Percentiles rank a stretch among this genome's conserved stretches.
Evolutionary conservation across 2,329 filamentous ascomycete genomes (phyloP).

Genomic region (Monosporascus sp.): DNA sequence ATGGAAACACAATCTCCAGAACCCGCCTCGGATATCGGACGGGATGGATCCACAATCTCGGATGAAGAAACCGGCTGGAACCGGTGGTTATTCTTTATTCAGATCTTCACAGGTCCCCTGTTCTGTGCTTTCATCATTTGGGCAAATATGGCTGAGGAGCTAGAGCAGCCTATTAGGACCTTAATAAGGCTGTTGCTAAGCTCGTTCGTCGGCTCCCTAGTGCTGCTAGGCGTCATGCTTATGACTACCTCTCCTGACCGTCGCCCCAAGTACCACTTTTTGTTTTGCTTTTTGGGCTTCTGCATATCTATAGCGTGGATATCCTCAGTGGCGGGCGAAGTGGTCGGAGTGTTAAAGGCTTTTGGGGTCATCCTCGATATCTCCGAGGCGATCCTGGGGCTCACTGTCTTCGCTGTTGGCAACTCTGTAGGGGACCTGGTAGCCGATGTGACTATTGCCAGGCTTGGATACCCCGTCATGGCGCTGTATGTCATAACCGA

Average conservation of each 20-base stretch:
- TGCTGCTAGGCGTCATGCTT: slow-evolving; percentile 62
- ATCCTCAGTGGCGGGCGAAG: slow-evolving; percentile 89
- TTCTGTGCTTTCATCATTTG: slow-evolving; percentile 76
- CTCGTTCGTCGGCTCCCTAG: slow-evolving; percentile 63
- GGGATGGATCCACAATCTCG: slow-evolving; percentile 18
- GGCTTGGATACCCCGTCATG: slow-evolving; percentile 95
- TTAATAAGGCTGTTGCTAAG: slow-evolving; percentile 55
- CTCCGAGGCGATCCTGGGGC: slow-evolving; percentile 86
- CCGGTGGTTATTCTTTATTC: slow-evolving; percentile 80
- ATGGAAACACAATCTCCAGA: slow-evolving; percentile 14
- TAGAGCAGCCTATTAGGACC: slow-evolving; percentile 42
- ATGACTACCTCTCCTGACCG: slow-evolving; percentile 61
- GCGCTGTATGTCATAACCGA: slow-evolving; percentile 51
- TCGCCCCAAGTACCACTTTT: slow-evolving; percentile 66
- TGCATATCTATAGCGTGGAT: slow-evolving; percentile 93
- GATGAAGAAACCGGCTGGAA: slow-evolving; percentile 65
- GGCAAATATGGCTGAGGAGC: slow-evolving; percentile 58
- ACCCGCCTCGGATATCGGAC: slow-evolving; percentile 19
- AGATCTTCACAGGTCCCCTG: slow-evolving; percentile 80
- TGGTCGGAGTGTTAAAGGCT: slow-evolving; percentile 90
- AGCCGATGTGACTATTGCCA: slow-evolving; percentile 88
- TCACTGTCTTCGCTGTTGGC: slow-evolving; percentile 94
- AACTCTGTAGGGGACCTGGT: slow-evolving; percentile 94
- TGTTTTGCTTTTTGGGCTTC: slow-evolving; percentile 87
- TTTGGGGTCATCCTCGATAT: slow-evolving; percentile 89